Conservation (phyloP, 2,329 filamentous ascomycete genomes). For the Colletotrichum lupini region DNA sequence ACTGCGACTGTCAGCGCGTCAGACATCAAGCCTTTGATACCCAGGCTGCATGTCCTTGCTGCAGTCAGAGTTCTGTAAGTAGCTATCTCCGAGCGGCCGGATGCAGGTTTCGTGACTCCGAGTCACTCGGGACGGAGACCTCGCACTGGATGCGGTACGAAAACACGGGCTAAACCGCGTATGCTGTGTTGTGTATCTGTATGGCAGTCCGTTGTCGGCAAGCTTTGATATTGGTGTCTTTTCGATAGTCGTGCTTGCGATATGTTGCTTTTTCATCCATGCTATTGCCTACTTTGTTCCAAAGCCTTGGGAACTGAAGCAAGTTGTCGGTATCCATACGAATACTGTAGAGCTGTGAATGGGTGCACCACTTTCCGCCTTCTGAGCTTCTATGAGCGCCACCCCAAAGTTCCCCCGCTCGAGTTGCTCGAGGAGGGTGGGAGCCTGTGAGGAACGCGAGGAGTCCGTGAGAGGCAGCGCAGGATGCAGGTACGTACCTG, state of each 20-base stretch:
- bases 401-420: conserved; percentile 3
- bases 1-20: conserved; percentile 29
- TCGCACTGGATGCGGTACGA: conserved; percentile 24
- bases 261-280: background rate
- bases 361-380: background rate
- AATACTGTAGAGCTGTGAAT: background rate
- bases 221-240: background rate
- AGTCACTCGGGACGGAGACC: conserved; percentile 21
- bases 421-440: background rate
- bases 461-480: background rate
- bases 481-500: conserved; percentile 1
- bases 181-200: background rate
- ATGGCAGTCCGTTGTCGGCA: too few species aligned
- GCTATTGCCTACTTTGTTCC: background rate
- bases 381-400: conserved; percentile 14
- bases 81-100: conserved; percentile 36
- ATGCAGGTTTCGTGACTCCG: conserved; percentile 33
- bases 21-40: conserved; percentile 34
- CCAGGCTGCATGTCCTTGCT: conserved; percentile 31
- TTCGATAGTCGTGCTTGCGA: background rate
- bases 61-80: conserved; percentile 33
- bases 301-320: background rate
- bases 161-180: background rate
- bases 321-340: background rate
- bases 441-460: background rate